phyloP scores from a whole-genome alignment of 345 rosid genomes.

The Litchi chinensis region DNA sequence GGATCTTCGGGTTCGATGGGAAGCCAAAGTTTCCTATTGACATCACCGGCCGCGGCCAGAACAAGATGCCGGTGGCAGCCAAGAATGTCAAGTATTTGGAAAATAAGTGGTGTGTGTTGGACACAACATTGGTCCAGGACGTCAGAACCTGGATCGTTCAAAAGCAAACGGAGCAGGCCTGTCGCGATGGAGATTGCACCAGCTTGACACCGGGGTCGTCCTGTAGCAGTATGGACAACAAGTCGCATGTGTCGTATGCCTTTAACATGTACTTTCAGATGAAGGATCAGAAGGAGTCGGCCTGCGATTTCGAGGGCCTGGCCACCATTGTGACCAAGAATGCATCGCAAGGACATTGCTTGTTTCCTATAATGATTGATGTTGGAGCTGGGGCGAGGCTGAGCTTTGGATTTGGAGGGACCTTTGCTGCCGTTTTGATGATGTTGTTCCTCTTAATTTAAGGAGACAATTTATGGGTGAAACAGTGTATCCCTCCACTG shows the following conservation, averaged over 20 bases:
- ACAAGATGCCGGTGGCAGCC: constrained; percentile 55
- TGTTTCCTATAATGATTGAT: constrained; percentile 62
- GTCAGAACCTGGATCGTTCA: constrained; percentile 7
- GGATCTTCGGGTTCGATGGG: constrained; percentile 75
- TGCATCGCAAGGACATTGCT: constrained; percentile 45
- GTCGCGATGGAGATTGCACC: constrained; percentile 62
- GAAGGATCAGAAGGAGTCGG: constrained; percentile 51
- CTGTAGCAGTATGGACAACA: constrained; percentile 39
- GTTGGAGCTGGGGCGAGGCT: constrained; percentile 32
- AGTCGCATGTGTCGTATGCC: constrained; percentile 57
- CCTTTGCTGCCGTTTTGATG: not conserved
- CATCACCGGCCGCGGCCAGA: constrained; percentile 54
- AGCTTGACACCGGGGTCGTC: constrained; percentile 38
- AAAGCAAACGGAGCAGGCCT: constrained; percentile 48
- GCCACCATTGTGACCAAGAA: constrained; percentile 47
- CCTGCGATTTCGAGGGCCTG: constrained; percentile 70
- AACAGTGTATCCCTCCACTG: too few species aligned
- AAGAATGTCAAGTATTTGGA: constrained; percentile 65
- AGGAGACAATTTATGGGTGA: not conserved
- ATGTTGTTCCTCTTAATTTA: not conserved
- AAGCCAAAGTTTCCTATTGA: constrained; percentile 71
- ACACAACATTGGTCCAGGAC: constrained; percentile 19
- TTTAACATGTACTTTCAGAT: constrained; percentile 75
- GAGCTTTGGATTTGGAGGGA: not conserved
- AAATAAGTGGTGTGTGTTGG: constrained; percentile 62